A percentile compares a stretch with the other conserved stretches of the same genome.
Evolutionary conservation across 2,329 filamentous ascomycete genomes (phyloP).

Genomic region (Aspergillus brunneoviolaceus): DNA sequence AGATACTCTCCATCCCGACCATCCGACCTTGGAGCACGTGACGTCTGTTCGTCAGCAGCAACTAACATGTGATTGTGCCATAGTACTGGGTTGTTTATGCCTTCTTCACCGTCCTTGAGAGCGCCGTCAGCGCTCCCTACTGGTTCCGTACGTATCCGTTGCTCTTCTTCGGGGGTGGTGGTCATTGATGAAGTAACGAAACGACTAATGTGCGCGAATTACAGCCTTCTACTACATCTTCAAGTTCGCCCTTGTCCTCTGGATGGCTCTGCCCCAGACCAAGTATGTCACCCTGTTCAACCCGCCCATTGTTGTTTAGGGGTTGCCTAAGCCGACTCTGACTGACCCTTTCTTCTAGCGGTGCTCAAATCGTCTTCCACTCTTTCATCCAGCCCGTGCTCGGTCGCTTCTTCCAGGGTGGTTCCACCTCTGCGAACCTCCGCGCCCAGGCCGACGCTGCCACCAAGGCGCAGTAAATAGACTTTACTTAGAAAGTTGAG

Average conservation of each 20-base stretch:
- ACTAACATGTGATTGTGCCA: constrained; percentile 19
- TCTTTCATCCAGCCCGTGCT: constrained; percentile 91
- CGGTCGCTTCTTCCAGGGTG: constrained; percentile 80
- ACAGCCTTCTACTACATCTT: constrained; percentile 96
- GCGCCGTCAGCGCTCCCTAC: constrained; percentile 65
- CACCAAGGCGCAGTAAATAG: constrained; percentile 55
- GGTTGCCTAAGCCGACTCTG: constrained; percentile 3
- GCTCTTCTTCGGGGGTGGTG: constrained; percentile 15
- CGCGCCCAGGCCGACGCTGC: constrained; percentile 81
- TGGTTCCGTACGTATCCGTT: constrained; percentile 58
- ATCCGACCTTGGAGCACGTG: constrained; percentile 23
- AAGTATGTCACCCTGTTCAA: constrained; percentile 59
- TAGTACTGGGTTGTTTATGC: constrained; percentile 69
- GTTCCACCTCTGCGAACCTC: constrained; percentile 80
- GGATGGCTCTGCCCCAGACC: constrained; percentile 95
- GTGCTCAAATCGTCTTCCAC: constrained; percentile 94
- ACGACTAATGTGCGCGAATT: neutral
- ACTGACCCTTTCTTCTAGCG: constrained; percentile 54
- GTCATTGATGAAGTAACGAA: constrained; percentile 13
- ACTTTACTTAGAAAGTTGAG: constrained; percentile 12
- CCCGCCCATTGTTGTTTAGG: neutral
- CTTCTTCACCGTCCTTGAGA: constrained; percentile 66
- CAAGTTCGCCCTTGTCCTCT: constrained; percentile 97
- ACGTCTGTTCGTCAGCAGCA: constrained; percentile 14
- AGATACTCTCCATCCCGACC: neutral